phyloP scores from a whole-genome alignment of 1,139 yeast genomes.

The Diutina ranongensis region DNA sequence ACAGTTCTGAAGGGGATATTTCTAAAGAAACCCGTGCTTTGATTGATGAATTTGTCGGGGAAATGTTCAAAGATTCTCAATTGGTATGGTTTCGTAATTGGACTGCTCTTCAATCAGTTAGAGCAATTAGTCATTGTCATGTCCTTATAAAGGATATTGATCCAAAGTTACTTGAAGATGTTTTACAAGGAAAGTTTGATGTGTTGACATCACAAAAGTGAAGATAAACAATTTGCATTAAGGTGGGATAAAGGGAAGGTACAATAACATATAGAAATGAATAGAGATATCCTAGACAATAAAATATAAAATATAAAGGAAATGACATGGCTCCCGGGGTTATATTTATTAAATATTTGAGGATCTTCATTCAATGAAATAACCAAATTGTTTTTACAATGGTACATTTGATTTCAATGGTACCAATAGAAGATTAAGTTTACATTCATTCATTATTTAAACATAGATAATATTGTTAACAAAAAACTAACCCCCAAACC shows the following conservation, averaged over 20 bases:
- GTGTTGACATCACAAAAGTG: too few relatives aligned
- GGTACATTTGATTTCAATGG: not conserved
- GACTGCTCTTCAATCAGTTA: conserved; percentile 1
- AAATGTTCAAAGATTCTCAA: not conserved
- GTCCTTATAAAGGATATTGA: not conserved
- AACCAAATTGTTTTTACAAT: not conserved
- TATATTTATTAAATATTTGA: too few relatives aligned
- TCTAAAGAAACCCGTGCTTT: not conserved
- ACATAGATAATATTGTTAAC: too few relatives aligned
- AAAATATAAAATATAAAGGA: not conserved
- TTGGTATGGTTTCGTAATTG: conserved; percentile 6
- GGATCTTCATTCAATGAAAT: not conserved
- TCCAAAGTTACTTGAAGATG: not conserved
- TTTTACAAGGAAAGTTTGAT: not conserved
- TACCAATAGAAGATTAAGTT: too few relatives aligned
- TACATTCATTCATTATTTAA: conserved; percentile 7
- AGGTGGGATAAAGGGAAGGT: too few relatives aligned
- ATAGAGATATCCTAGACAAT: not conserved
- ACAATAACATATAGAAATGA: too few relatives aligned
- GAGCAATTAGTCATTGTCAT: conserved; percentile 2
- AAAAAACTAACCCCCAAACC: conserved; percentile 88
- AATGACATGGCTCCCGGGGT: too few relatives aligned
- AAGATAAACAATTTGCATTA: not conserved
- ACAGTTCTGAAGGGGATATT: conserved; percentile 30
- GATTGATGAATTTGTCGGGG: not conserved